Conservation (phyloP, 1,284 basidiomycete genomes). For the Uromyces viciae-fabae region DNA sequence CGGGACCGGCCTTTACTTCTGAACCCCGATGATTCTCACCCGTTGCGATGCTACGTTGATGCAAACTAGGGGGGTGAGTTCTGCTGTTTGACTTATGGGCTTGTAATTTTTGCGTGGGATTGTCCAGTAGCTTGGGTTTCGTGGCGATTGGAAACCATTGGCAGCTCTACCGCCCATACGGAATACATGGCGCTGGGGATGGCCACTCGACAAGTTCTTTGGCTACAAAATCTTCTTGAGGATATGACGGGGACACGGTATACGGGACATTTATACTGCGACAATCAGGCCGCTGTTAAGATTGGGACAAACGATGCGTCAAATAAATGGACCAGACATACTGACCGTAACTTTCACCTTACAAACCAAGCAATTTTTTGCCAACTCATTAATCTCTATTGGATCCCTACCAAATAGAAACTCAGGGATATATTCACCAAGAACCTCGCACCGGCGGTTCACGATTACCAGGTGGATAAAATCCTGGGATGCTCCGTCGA, state of each 20-base stretch:
- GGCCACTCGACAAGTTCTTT: background rate
- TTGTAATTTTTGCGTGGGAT: background rate
- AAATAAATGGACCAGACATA: conserved; percentile 3
- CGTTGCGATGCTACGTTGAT: background rate
- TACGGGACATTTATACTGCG: background rate
- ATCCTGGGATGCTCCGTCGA: too few relatives aligned
- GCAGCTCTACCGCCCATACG: background rate
- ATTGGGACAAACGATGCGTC: background rate
- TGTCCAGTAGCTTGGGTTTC: conserved; percentile 18
- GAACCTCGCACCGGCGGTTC: too few relatives aligned
- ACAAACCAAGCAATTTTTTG: too few relatives aligned
- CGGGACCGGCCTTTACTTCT: background rate
- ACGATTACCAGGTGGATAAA: too few relatives aligned
- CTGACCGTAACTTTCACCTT: conserved; percentile 12
- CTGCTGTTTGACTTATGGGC: background rate
- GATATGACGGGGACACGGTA: background rate
- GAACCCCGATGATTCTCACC: background rate
- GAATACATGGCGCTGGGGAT: conserved; percentile 10
- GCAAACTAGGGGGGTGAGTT: conserved; percentile 9
- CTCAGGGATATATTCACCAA: too few relatives aligned
- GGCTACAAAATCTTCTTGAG: background rate
- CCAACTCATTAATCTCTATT: too few relatives aligned
- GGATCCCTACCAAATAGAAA: too few relatives aligned
- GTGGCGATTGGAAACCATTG: background rate
- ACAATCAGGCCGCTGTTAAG: background rate